Conservation (phyloP, 2,329 filamentous ascomycete species). For the Triangularia setosa region DNA sequence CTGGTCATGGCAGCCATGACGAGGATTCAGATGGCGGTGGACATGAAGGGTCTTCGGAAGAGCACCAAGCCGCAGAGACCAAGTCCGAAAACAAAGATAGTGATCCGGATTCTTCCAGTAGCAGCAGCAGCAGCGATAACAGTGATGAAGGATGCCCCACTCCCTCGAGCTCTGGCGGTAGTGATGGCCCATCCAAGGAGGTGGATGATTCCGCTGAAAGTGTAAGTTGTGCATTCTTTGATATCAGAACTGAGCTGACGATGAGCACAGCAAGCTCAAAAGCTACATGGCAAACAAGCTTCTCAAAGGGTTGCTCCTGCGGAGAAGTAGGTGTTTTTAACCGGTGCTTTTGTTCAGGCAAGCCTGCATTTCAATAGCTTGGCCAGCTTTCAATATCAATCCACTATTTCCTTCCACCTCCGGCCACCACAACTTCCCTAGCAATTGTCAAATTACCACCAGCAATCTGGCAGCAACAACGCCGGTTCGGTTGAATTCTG, state of each 20-base stretch:
- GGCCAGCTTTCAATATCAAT: not conserved
- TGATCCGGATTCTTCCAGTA: not conserved
- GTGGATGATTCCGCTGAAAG: constrained; percentile 10
- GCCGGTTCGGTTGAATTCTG: too few species aligned
- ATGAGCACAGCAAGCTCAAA: constrained; percentile 25
- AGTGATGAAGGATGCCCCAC: not conserved
- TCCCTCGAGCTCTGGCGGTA: constrained; percentile 5
- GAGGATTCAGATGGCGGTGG: not conserved
- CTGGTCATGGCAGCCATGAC: constrained; percentile 11
- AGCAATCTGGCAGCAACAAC: not conserved
- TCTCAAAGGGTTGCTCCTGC: constrained; percentile 18
- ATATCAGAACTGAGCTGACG: not conserved
- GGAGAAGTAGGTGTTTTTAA: constrained; percentile 3
- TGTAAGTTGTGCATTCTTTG: constrained; percentile 1
- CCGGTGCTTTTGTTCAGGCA: not conserved
- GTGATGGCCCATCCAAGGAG: constrained; percentile 6
- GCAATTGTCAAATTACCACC: not conserved
- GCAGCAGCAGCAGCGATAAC: too few species aligned
- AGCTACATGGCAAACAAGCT: constrained; percentile 27
- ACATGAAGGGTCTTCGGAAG: not conserved
- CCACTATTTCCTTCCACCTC: not conserved
- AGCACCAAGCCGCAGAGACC: not conserved
- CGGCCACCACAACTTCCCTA: not conserved
- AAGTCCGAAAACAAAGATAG: not conserved
- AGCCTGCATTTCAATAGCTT: not conserved